phyloP scores from a whole-genome alignment of 129 eudicot species.

The Gnaphalium uliginosum region DNA sequence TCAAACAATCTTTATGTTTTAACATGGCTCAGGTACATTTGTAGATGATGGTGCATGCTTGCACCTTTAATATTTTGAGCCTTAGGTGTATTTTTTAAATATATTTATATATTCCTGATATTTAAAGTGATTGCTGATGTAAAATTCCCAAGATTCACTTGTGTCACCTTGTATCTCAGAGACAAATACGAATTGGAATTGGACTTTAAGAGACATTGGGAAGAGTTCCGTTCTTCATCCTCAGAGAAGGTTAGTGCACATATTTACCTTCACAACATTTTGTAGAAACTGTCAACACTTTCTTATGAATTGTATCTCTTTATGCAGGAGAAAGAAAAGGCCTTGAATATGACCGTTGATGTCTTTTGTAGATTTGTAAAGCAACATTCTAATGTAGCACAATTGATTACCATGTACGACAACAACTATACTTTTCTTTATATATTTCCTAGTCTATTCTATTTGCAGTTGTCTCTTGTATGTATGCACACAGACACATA shows the following conservation, averaged over 20 bases:
- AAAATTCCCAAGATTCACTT: constrained; percentile 20
- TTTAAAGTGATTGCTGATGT: no score
- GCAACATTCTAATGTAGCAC: constrained; percentile 83
- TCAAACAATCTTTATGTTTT: neutral
- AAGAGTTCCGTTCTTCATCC: constrained; percentile 92
- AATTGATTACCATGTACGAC: constrained; percentile 80
- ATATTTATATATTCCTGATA: neutral
- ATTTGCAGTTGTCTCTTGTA: constrained; percentile 6
- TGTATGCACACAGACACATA: neutral
- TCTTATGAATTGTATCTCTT: constrained; percentile 30
- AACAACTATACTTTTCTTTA: constrained; percentile 17
- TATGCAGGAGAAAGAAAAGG: constrained; percentile 95
- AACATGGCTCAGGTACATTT: neutral
- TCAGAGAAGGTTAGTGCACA: constrained; percentile 72
- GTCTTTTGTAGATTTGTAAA: constrained; percentile 95
- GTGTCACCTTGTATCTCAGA: constrained; percentile 39
- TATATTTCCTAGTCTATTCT: constrained; percentile 10
- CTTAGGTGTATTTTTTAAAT: neutral
- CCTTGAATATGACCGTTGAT: constrained; percentile 86
- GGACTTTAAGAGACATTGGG: constrained; percentile 98
- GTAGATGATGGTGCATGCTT: neutral
- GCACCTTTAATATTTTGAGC: neutral
- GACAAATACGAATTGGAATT: constrained; percentile 90
- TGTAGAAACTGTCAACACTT: neutral
- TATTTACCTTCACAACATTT: neutral